Conservation (phyloP, 768 basidiomycete genomes). For the Sarcodon sp. region DNA sequence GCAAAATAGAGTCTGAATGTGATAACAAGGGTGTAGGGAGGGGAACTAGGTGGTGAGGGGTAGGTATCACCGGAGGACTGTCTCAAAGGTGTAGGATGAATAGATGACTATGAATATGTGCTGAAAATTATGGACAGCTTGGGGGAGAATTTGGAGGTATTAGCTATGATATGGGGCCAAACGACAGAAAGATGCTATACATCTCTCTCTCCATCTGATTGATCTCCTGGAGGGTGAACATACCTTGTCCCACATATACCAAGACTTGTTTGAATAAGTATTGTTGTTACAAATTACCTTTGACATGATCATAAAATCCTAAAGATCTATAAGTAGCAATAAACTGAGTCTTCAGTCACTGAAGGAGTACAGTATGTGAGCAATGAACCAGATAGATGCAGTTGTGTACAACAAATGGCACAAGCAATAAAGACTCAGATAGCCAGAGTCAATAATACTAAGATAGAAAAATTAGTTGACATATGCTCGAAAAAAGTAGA, state of each 20-base stretch:
- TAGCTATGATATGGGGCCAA: slow-evolving; percentile 15
- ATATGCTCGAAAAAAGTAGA: too few species aligned
- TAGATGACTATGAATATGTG: neutral
- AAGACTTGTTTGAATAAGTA: slow-evolving; percentile 59
- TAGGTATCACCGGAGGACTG: slow-evolving; percentile 7
- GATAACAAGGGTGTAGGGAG: slow-evolving; percentile 16
- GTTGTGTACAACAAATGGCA: slow-evolving; percentile 66
- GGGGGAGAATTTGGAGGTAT: slow-evolving; percentile 10
- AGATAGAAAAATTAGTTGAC: too few species aligned
- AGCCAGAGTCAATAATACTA: too few species aligned
- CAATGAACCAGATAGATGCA: slow-evolving; percentile 45
- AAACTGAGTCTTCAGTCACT: slow-evolving; percentile 86
- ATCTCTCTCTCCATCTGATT: slow-evolving; percentile 97
- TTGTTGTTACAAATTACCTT: slow-evolving; percentile 62
- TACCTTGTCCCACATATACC: slow-evolving; percentile 53
- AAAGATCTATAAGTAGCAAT: slow-evolving; percentile 85
- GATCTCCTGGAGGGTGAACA: slow-evolving; percentile 69
- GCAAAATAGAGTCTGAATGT: slow-evolving; percentile 16
- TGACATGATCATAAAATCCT: slow-evolving; percentile 85
- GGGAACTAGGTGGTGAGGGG: slow-evolving; percentile 9
- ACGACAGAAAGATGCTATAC: slow-evolving; percentile 59
- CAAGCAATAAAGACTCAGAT: slow-evolving; percentile 58
- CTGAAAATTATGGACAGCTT: slow-evolving; percentile 7
- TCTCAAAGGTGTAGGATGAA: neutral
- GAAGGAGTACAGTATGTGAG: slow-evolving; percentile 53